These are phyloP conservation scores for Pseudonitzschia multiseries DNA, from an alignment of 108 stramenopile species.

Conservation along the genomic window DNA sequence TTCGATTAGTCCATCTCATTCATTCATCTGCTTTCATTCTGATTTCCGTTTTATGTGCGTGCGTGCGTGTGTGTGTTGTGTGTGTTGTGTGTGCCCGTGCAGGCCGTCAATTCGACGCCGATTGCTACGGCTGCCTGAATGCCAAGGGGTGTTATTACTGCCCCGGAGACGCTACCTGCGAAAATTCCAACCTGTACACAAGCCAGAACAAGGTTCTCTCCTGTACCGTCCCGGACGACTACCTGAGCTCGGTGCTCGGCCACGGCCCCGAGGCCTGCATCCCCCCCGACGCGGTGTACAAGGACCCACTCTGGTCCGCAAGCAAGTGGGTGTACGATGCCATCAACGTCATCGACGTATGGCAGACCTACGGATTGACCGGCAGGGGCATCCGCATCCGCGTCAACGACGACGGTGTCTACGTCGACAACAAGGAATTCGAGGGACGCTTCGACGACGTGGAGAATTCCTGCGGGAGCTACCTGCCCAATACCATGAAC, in stretches of 20 bases:
- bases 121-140: constrained; percentile 25
- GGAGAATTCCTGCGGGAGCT: constrained; percentile 27
- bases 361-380: constrained; percentile 22
- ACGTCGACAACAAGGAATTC: constrained; percentile 35
- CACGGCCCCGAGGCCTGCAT: constrained; percentile 1
- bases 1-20: not conserved
- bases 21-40: no score
- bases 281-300: not conserved
- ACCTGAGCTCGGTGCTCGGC: not conserved
- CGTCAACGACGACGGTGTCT: constrained; percentile 47
- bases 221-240: constrained; percentile 6
- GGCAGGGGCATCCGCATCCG: constrained; percentile 36
- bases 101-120: constrained; percentile 19
- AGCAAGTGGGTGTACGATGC: constrained; percentile 37
- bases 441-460: constrained; percentile 27
- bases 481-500: constrained; percentile 12
- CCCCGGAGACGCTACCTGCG: constrained; percentile 31
- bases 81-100: not conserved
- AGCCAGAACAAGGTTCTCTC: not conserved
- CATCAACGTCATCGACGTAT: constrained; percentile 34
- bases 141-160: constrained; percentile 35
- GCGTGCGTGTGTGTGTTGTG: no score
- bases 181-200: constrained; percentile 15
- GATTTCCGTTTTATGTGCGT: no score
- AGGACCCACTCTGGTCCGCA: constrained; percentile 29